phyloP scores from a whole-genome alignment of 2,329 filamentous ascomycete genomes.

The Capronia coronata region DNA sequence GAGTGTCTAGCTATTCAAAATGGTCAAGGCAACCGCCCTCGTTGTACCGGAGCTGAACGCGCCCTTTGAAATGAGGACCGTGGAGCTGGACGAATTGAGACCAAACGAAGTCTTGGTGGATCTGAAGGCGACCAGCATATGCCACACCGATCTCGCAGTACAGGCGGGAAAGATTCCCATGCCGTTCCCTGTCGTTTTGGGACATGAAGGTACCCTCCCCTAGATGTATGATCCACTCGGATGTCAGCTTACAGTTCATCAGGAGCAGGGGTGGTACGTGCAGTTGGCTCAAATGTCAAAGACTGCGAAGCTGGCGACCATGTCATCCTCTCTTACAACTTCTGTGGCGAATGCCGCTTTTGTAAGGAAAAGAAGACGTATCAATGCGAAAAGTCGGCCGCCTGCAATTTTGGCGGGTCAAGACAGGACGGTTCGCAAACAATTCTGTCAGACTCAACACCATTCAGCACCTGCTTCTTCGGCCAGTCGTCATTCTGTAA shows the following conservation, averaged over 20 bases:
- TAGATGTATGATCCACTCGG: too few species aligned
- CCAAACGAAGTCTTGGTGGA: constrained; percentile 1
- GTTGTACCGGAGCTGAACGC: too few species aligned
- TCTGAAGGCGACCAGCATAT: constrained; percentile 9
- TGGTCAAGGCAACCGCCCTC: too few species aligned
- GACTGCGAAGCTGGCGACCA: background rate
- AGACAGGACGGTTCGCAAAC: constrained; percentile 8
- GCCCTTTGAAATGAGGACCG: too few species aligned
- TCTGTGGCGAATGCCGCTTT: constrained; percentile 41
- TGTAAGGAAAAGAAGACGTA: constrained; percentile 43
- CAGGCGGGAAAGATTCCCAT: background rate
- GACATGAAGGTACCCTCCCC: constrained; percentile 9
- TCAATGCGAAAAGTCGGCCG: constrained; percentile 45
- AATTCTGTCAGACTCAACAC: constrained; percentile 7
- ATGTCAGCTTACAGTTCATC: too few species aligned
- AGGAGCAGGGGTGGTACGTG: constrained; percentile 14
- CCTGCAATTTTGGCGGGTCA: constrained; percentile 39
- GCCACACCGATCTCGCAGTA: constrained; percentile 23
- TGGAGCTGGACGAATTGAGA: too few species aligned
- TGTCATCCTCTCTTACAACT: constrained; percentile 43
- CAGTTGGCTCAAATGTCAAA: constrained; percentile 4
- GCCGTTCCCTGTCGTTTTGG: constrained; percentile 1
- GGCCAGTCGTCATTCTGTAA: constrained; percentile 44
- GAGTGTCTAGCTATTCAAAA: too few species aligned
- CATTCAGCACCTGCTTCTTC: constrained; percentile 42